Percentiles rank a stretch among this genome's conserved stretches.
phyloP scores from a whole-genome alignment of 805 yeast genomes.

The Starmerella lactis-condensi region DNA sequence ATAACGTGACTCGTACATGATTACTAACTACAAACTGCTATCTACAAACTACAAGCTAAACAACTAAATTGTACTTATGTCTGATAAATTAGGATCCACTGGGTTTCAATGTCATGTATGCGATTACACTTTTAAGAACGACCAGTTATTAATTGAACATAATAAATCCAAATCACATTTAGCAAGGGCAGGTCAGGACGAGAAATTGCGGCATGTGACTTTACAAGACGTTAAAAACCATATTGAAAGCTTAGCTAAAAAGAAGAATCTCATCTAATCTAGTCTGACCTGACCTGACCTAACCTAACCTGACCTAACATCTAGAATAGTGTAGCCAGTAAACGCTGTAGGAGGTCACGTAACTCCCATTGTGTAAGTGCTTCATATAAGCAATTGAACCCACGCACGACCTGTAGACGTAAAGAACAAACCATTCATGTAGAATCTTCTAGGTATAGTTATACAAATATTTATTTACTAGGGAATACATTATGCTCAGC shows the following conservation, averaged over 20 bases:
- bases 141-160: slow-evolving; percentile 65
- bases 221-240: slow-evolving; percentile 31
- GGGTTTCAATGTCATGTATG: slow-evolving; percentile 79
- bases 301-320: too few relatives aligned
- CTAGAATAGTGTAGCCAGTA: too few relatives aligned
- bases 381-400: too few relatives aligned
- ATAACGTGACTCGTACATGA: too few relatives aligned
- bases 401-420: slow-evolving; percentile 3
- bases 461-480: not conserved
- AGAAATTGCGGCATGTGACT: slow-evolving; percentile 27
- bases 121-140: slow-evolving; percentile 64
- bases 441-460: not conserved
- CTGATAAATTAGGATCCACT: too few relatives aligned
- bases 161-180: slow-evolving; percentile 51
- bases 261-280: slow-evolving; percentile 4
- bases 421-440: not conserved
- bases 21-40: too few relatives aligned
- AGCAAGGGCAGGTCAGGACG: slow-evolving; percentile 23
- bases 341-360: too few relatives aligned
- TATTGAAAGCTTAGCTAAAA: slow-evolving; percentile 24
- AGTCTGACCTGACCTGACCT: too few relatives aligned
- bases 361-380: too few relatives aligned
- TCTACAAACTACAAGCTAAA: too few relatives aligned
- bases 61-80: too few relatives aligned
- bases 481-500: slow-evolving; percentile 21